phyloP scores from a whole-genome alignment of 2,329 filamentous ascomycete species.

The Lachnellula hyalina region DNA sequence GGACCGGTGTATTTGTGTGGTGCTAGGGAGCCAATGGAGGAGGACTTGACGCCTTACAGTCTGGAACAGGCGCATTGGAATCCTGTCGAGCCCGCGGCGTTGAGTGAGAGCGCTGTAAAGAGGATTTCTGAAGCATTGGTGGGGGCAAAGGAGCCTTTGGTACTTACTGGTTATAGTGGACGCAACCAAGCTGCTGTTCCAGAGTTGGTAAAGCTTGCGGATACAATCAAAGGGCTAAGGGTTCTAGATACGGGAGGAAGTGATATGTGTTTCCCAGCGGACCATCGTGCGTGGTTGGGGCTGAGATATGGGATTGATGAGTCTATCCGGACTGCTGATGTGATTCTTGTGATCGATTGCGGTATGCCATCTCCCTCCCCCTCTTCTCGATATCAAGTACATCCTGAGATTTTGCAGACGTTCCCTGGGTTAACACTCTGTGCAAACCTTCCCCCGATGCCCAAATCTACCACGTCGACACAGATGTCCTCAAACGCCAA shows the following conservation, averaged over 20 bases:
- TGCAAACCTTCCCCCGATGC: conserved; percentile 49
- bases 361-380: conserved; percentile 15
- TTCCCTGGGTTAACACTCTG: conserved; percentile 86
- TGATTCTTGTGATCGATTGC: conserved; percentile 80
- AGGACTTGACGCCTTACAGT: conserved; percentile 57
- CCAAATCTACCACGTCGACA: conserved; percentile 58
- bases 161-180: conserved; percentile 68
- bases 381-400: background rate
- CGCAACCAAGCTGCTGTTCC: conserved; percentile 59
- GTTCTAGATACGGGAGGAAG: conserved; percentile 73
- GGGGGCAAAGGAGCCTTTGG: conserved; percentile 58
- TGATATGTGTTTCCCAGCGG: conserved; percentile 75
- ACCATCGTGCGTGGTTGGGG: conserved; percentile 64
- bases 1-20: conserved; percentile 65
- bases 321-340: conserved; percentile 69
- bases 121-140: conserved; percentile 56
- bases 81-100: conserved; percentile 52
- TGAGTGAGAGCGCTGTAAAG: conserved; percentile 48
- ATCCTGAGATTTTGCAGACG: conserved; percentile 46
- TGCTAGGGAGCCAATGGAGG: conserved; percentile 65
- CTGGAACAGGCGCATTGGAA: conserved; percentile 56
- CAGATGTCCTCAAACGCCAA: conserved; percentile 59
- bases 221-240: conserved; percentile 61
- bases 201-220: conserved; percentile 61
- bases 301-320: conserved; percentile 70